Conservation (phyloP, 139 green algal species). For the Yamagishiella unicocca region DNA sequence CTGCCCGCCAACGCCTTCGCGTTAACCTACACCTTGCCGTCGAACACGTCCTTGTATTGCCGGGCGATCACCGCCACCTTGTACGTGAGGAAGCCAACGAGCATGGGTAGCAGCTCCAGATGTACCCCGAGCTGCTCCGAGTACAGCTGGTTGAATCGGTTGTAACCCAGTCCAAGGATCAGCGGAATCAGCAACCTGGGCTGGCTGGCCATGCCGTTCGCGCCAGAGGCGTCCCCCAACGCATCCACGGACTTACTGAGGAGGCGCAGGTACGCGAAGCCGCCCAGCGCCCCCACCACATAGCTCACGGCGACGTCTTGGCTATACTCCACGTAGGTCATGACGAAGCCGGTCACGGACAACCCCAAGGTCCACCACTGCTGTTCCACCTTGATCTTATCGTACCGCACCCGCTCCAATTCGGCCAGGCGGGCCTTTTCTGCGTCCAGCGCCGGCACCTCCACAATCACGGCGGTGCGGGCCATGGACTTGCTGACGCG, state of each 20-base stretch:
- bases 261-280: conserved; percentile 89
- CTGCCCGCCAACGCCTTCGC: too few species aligned
- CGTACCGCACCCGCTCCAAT: conserved; percentile 68
- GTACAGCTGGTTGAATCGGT: conserved; percentile 72
- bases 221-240: conserved; percentile 57
- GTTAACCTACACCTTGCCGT: conserved; percentile 22
- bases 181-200: conserved; percentile 92
- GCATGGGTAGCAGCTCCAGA: conserved; percentile 91
- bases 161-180: conserved; percentile 87
- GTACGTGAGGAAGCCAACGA: conserved; percentile 98
- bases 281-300: conserved; percentile 80
- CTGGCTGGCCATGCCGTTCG: conserved; percentile 61
- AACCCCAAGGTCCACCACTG: conserved; percentile 69
- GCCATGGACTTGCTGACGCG: conserved; percentile 26
- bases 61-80: conserved; percentile 85
- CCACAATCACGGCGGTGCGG: background rate
- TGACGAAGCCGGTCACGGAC: conserved; percentile 50
- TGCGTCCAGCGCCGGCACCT: conserved; percentile 26
- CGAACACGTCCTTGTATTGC: conserved; percentile 64
- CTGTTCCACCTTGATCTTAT: conserved; percentile 50
- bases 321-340: conserved; percentile 72
- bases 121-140: conserved; percentile 66
- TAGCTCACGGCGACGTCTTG: conserved; percentile 84
- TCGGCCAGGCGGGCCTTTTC: conserved; percentile 23
- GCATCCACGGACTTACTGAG: conserved; percentile 85